Conservation (phyloP, 2,329 filamentous ascomycete genomes). For the Bisporella sp. region DNA sequence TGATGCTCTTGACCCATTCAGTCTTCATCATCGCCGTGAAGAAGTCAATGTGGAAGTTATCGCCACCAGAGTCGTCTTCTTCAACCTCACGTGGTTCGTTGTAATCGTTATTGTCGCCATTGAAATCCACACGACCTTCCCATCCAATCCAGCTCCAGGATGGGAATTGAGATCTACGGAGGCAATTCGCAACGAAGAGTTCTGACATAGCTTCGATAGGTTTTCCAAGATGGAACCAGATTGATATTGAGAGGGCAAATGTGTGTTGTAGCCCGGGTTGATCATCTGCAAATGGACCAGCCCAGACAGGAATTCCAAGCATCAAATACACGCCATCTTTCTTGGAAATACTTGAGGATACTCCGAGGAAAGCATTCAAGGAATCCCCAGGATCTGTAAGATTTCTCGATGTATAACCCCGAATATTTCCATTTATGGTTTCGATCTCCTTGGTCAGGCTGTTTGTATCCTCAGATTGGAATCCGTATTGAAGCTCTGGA, state of each 20-base stretch:
- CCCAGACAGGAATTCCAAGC: too few relatives aligned
- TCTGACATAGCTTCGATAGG: background rate
- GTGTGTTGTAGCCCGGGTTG: constrained; percentile 1
- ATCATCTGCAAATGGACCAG: too few relatives aligned
- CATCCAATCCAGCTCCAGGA: constrained; percentile 7
- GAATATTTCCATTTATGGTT: too few relatives aligned
- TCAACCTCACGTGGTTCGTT: background rate
- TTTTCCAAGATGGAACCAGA: background rate
- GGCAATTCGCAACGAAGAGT: background rate
- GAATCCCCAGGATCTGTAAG: too few relatives aligned
- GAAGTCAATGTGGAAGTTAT: background rate
- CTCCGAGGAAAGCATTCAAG: too few relatives aligned
- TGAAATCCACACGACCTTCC: constrained; percentile 1
- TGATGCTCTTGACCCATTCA: background rate
- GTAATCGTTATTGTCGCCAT: background rate
- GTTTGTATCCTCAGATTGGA: too few relatives aligned
- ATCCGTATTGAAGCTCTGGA: too few relatives aligned
- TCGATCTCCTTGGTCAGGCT: too few relatives aligned
- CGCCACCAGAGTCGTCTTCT: background rate
- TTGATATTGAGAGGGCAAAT: constrained; percentile 1
- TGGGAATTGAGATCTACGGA: background rate
- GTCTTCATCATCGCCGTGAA: background rate
- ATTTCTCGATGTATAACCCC: too few relatives aligned
- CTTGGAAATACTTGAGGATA: too few relatives aligned
- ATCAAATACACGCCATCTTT: too few relatives aligned